phyloP scores from a whole-genome alignment of 768 basidiomycete species.

The Russula griseocarnosa region DNA sequence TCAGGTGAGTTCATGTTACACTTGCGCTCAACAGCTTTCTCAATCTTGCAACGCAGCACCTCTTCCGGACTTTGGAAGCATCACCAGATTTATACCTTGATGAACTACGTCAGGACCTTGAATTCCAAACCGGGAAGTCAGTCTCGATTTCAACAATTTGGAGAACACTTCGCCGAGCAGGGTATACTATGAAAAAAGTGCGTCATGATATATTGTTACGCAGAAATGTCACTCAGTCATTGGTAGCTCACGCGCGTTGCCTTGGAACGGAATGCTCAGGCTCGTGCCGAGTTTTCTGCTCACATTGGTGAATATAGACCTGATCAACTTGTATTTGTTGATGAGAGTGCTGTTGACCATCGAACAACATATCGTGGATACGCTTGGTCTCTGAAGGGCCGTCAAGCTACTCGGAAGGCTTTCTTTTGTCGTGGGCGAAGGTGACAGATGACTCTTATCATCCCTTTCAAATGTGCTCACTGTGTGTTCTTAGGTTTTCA shows the following conservation, averaged over 20 bases:
- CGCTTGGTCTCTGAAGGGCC: not conserved
- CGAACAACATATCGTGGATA: not conserved
- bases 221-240: no score
- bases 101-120: not conserved
- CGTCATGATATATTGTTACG: no score
- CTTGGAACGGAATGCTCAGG: not conserved
- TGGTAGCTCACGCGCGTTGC: no score
- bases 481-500: not conserved
- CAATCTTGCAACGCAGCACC: no score
- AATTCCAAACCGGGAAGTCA: not conserved
- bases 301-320: not conserved
- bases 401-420: not conserved
- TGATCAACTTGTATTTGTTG: not conserved
- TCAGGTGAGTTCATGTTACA: no score
- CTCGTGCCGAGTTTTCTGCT: not conserved
- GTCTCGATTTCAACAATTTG: not conserved
- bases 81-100: no score
- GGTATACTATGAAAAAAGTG: no score
- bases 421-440: not conserved
- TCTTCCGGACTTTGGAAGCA: no score
- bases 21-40: no score
- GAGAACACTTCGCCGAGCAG: not conserved
- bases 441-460: not conserved
- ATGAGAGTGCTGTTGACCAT: not conserved
- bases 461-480: no score